These are phyloP conservation scores for Magnaporthales sp. DNA, from an alignment of 2,329 filamentous ascomycete genomes.

Conservation along the genomic window DNA sequence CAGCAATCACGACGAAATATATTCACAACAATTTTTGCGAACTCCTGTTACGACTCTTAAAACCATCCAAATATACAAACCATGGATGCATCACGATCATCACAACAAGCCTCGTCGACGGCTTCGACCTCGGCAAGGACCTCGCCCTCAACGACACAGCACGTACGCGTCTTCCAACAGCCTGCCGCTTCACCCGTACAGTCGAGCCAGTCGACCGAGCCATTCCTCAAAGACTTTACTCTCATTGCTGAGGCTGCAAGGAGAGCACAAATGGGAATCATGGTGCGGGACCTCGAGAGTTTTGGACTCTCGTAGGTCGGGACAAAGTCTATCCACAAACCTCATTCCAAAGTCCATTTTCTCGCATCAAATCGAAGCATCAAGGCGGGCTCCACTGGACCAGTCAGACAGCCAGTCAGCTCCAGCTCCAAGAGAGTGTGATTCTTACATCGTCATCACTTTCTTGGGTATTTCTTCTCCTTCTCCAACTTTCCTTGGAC, in stretches of 20 bases:
- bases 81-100: slow-evolving; percentile 3
- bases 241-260: slow-evolving; percentile 90
- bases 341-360: not conserved
- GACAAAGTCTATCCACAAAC: not conserved
- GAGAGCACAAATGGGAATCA: slow-evolving; percentile 79
- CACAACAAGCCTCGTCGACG: slow-evolving; percentile 20
- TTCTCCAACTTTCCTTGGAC: not conserved
- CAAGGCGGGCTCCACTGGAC: not conserved
- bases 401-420: not conserved
- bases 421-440: not conserved
- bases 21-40: not conserved
- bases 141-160: slow-evolving; percentile 13
- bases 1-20: not conserved
- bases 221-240: slow-evolving; percentile 71
- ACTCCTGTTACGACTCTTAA: not conserved
- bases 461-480: not conserved
- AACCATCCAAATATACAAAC: not conserved
- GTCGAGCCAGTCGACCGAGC: slow-evolving; percentile 36
- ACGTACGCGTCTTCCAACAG: slow-evolving; percentile 14
- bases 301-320: slow-evolving; percentile 44
- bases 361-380: not conserved
- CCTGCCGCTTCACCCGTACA: slow-evolving; percentile 19
- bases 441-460: not conserved
- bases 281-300: slow-evolving; percentile 79
- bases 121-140: slow-evolving; percentile 15